Percentiles rank a stretch among this genome's conserved stretches.
These are phyloP conservation scores for Colletotrichum graminicola DNA, from an alignment of 2,329 filamentous ascomycete genomes.

Conservation along the genomic window DNA sequence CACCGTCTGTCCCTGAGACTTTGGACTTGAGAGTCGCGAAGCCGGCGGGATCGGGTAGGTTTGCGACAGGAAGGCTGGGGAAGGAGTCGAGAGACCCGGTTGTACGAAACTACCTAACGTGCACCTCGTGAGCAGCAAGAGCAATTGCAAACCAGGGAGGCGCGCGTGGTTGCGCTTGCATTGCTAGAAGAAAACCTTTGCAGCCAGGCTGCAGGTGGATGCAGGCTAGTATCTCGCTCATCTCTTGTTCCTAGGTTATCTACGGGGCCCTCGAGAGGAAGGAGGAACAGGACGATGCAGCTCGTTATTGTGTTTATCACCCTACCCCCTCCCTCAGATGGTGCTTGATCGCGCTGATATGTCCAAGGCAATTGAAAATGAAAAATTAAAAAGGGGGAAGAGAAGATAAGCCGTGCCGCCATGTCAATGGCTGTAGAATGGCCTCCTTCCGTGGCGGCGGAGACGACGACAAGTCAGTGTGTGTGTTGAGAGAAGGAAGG, in stretches of 20 bases:
- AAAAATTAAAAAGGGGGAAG: neutral
- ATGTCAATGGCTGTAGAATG: neutral
- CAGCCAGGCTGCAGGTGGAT: constrained; percentile 27
- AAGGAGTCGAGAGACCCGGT: neutral
- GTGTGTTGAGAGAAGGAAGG: neutral
- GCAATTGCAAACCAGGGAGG: neutral
- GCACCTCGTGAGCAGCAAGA: neutral
- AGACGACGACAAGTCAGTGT: constrained; percentile 1
- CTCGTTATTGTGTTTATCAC: neutral
- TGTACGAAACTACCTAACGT: neutral
- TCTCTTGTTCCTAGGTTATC: constrained; percentile 22
- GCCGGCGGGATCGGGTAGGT: neutral
- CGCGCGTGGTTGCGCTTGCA: constrained; percentile 20
- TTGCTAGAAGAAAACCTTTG: constrained; percentile 17
- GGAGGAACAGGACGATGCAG: neutral
- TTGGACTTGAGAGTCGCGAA: neutral
- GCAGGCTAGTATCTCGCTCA: constrained; percentile 22
- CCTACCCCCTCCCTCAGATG: no score
- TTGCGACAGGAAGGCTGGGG: neutral
- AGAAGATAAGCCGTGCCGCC: neutral
- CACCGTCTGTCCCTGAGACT: constrained; percentile 1
- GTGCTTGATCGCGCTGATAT: neutral
- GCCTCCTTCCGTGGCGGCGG: neutral
- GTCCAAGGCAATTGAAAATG: neutral
- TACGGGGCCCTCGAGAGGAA: neutral